Percentiles rank a stretch among this genome's conserved stretches.
Evolutionary conservation across 192 early-diverging fungal genomes (phyloP).

Genomic region (Oehlia diaphana): DNA sequence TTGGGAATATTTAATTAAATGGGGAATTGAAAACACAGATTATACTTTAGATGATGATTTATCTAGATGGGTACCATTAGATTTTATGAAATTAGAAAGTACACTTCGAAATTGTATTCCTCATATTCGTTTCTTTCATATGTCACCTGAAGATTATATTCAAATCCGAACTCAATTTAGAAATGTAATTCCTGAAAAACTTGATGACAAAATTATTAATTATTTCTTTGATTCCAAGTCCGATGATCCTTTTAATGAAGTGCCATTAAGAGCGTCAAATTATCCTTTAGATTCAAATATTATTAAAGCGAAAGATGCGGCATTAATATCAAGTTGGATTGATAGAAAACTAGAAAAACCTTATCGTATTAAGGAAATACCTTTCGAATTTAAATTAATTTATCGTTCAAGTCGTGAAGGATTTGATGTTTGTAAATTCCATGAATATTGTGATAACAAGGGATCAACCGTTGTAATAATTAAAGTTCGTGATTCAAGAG

Average conservation of each 20-base stretch:
- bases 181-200: background rate
- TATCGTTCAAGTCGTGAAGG: background rate
- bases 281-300: background rate
- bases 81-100: background rate
- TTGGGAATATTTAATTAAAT: conserved; percentile 19
- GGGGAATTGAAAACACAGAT: background rate
- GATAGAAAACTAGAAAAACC: background rate
- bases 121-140: background rate
- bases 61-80: background rate
- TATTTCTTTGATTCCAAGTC: background rate
- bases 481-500: background rate
- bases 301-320: background rate
- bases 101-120: background rate
- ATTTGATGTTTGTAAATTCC: background rate
- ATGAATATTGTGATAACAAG: background rate
- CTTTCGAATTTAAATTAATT: background rate
- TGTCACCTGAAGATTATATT: no score
- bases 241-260: background rate
- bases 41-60: background rate
- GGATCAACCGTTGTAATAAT: background rate
- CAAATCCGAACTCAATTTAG: no score
- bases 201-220: background rate
- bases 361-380: background rate
- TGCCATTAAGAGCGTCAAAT: background rate
- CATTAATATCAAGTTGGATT: conserved; percentile 13